These are phyloP conservation scores for Cladosporium phlei DNA, from an alignment of 2,329 filamentous ascomycete species.

Conservation along the genomic window DNA sequence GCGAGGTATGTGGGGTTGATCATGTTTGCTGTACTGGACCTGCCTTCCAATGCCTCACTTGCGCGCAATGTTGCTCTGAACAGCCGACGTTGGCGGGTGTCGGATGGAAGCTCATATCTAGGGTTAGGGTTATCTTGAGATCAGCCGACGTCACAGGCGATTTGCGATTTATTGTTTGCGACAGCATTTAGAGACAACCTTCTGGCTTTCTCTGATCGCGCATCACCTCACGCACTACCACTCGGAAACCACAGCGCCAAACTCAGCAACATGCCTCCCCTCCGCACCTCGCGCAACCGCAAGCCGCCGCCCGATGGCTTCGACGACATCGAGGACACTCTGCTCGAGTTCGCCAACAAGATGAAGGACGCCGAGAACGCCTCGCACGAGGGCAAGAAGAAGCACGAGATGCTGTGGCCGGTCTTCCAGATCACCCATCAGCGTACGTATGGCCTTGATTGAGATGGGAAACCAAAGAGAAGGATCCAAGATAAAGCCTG, in stretches of 20 bases:
- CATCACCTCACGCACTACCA: too few relatives aligned
- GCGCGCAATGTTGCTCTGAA: too few relatives aligned
- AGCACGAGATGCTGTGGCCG: conserved; percentile 91
- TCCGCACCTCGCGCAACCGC: conserved; percentile 68
- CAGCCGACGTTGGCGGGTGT: conserved; percentile 7
- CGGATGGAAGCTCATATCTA: too few relatives aligned
- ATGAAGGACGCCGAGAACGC: conserved; percentile 95
- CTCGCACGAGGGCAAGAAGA: conserved; percentile 70
- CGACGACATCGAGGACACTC: conserved; percentile 80
- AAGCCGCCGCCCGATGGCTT: conserved; percentile 84
- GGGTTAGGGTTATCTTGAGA: too few relatives aligned
- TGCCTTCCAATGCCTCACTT: conserved; percentile 14
- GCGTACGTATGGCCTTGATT: conserved; percentile 48
- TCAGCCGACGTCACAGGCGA: neutral
- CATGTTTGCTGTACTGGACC: conserved; percentile 39
- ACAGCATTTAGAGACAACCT: neutral
- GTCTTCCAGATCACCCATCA: conserved; percentile 97
- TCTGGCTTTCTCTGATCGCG: too few relatives aligned
- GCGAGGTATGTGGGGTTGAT: conserved; percentile 91
- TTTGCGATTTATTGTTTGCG: conserved; percentile 5
- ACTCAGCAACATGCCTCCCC: conserved; percentile 61
- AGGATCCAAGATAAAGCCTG: too few relatives aligned
- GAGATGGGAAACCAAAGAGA: conserved; percentile 11
- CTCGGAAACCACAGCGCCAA: too few relatives aligned
- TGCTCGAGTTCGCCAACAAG: conserved; percentile 80